Base-by-base conservation (phyloP, 208 protist genomes). In the Crithidia expoeki region DNA sequence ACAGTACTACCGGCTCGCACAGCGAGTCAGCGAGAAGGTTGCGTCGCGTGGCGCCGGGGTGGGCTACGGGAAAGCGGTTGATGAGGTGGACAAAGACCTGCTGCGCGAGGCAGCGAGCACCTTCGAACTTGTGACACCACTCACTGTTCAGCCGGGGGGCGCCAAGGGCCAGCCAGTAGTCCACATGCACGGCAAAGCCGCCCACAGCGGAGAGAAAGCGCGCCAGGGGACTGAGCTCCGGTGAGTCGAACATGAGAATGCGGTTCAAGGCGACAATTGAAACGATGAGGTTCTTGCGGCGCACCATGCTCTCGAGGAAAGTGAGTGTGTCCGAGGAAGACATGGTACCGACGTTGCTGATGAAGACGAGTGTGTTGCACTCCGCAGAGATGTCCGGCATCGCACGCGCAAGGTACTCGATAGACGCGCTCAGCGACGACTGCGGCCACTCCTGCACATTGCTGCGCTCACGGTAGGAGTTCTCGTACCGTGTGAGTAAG, bases 11-110 rank as follows among this genome's bases (percentile, higher is more conserved):
- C 2, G 68, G 66, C 53, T 72, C 56, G 27, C 70, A 67, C 53
- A 79, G 36, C 34, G 68, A 53, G 17, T 67, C 59, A 28, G 28
- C 56, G 47, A 74, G 58, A 12, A 69, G 38, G 53, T 68, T 62
- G 57, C 40, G 75, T 44, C 68, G 73, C 21, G 68, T 78, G 34
- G 84, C 76, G 51, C 80, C 81, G 49, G 66, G 83, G 55, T 74
- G 59, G 28, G 62, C 51, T 5, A 94, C 77, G 12, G 92, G 90
- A 62, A 97, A 97, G 21, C 82, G 68, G 19, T 68, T 84, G 36
- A 94, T 86, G 23, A 97, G 74, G 58, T 94, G 88, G 36, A 95
- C 92, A 80, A 97, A 94, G 11, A 97, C 60, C 68, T 97, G 92
- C 65, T 95, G 88, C 16, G 88, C 84, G 11, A 95, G 63, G 63